Percentiles rank a stretch among this genome's conserved stretches.
phyloP scores from a whole-genome alignment of 2,329 filamentous ascomycete genomes.

The Aschersonia sp. region DNA sequence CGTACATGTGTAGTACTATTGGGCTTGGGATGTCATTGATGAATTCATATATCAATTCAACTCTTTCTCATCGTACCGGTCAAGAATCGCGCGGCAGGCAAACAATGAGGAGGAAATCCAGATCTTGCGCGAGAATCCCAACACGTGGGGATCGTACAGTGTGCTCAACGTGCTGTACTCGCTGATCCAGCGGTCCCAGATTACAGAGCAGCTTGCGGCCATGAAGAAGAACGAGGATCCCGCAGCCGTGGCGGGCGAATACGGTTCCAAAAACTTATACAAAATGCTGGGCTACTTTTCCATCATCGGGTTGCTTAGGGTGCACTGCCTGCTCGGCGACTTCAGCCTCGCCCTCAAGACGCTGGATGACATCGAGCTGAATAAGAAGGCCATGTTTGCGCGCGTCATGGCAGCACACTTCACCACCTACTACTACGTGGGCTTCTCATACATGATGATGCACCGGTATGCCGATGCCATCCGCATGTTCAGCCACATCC shows the following conservation, averaged over 20 bases:
- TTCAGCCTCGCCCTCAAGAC: slow-evolving; percentile 98
- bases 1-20: slow-evolving; percentile 61
- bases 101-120: slow-evolving; percentile 85
- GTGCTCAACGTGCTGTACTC: slow-evolving; percentile 99
- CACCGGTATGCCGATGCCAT: slow-evolving; percentile 97
- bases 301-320: slow-evolving; percentile 90
- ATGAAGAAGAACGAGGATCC: slow-evolving; percentile 92
- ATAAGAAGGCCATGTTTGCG: slow-evolving; percentile 99
- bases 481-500: slow-evolving; percentile 99
- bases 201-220: slow-evolving; percentile 89
- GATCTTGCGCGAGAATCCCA: slow-evolving; percentile 87
- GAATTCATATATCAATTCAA: slow-evolving; percentile 99
- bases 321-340: slow-evolving; percentile 92
- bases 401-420: slow-evolving; percentile 99
- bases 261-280: slow-evolving; percentile 87
- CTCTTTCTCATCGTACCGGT: slow-evolving; percentile 94
- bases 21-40: slow-evolving; percentile 99
- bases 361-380: slow-evolving; percentile 97
- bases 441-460: slow-evolving; percentile 99
- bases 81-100: slow-evolving; percentile 70
- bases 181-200: slow-evolving; percentile 94
- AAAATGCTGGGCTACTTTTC: slow-evolving; percentile 99
- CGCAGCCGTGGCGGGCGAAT: slow-evolving; percentile 78
- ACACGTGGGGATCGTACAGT: slow-evolving; percentile 99
- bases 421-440: slow-evolving; percentile 99